Base-by-base conservation (phyloP, 352 stramenopile genomes). In the Globisporangium sylvaticum region DNA sequence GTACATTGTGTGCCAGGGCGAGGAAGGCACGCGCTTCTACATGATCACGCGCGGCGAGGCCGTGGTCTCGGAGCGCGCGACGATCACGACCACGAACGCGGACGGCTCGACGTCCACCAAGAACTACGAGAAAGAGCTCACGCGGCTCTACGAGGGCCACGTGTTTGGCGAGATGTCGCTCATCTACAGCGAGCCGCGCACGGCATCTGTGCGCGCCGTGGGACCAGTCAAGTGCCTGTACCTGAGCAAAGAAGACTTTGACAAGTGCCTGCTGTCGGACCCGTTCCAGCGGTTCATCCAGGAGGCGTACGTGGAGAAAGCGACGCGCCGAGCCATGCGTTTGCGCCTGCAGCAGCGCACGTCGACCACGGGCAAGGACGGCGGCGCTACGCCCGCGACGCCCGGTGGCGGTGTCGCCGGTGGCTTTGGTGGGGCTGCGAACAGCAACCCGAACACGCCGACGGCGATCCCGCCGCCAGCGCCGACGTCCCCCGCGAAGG, bases 1-100 rank as follows among this genome's bases (percentile, higher is more conserved):
- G 59, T 95, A 90, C 70, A 95, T 97, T 74, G 87, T 97, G 22
- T 84, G 80, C n/a, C 88, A 97, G 65, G 90, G 90, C 62, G 88
- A 97, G 20, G 82, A 95, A 78, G 89, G 90, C 25, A 89, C 80
- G 54, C 81, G 87, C 31, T 96, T 97, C 46, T 97, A 96, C 59
- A 95, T 97, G 79, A 97, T 97, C 67, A 95, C 88, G 32, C 78
- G 87, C 20, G 90, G 90, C 22, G 89, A 95, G 34, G 90, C 89
- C 1, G 84, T 92, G 39, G 88, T 97, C 22, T 84, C 76, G 24
- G 87, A 97, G 65, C 87, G 81, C 15, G 79, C 87, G 32, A 71
- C 74, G 25, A 68, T 53, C 2, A 59, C 68, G 5, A 60, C 65
- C 20, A 52, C 67, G 8, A 68, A 69, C 27, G 8, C 52, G 3